Percentiles rank a stretch among this genome's conserved stretches.
Evolutionary conservation across 2,329 filamentous ascomycete genomes (phyloP).

Genomic region (Hysterium pulicare): DNA sequence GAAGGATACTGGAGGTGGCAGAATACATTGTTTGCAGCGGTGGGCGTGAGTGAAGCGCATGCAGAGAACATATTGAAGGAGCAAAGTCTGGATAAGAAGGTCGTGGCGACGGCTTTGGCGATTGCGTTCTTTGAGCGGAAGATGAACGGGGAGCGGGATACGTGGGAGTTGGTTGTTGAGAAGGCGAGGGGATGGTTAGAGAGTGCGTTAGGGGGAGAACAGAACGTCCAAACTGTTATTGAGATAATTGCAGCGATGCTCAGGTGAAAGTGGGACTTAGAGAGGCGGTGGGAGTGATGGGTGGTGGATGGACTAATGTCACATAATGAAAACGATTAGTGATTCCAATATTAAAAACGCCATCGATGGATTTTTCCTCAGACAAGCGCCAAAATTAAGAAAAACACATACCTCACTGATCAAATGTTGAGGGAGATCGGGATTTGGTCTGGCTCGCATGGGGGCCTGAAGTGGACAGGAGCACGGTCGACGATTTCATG

Average conservation of each 20-base stretch:
- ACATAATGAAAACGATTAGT: too few relatives aligned
- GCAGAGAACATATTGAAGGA: slow-evolving; percentile 6
- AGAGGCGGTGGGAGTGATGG: too few relatives aligned
- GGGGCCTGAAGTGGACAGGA: too few relatives aligned
- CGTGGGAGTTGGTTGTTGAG: slow-evolving; percentile 62
- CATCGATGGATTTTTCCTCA: too few relatives aligned
- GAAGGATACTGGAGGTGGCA: slow-evolving; percentile 52
- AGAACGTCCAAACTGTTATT: neutral
- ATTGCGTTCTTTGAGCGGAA: slow-evolving; percentile 50
- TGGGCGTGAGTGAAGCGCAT: slow-evolving; percentile 13
- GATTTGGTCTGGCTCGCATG: too few relatives aligned
- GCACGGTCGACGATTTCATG: too few relatives aligned
- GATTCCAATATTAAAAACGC: too few relatives aligned
- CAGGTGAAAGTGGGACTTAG: too few relatives aligned
- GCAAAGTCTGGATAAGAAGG: slow-evolving; percentile 13
- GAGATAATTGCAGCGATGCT: slow-evolving; percentile 3
- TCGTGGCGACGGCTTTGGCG: slow-evolving; percentile 41
- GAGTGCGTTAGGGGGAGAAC: slow-evolving; percentile 1
- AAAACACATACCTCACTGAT: too few relatives aligned
- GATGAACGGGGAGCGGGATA: slow-evolving; percentile 47
- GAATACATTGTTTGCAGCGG: slow-evolving; percentile 15
- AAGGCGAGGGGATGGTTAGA: slow-evolving; percentile 52
- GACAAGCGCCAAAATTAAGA: too few relatives aligned
- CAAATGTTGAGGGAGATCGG: too few relatives aligned
- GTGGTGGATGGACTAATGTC: too few relatives aligned